A percentile compares a stretch with the other conserved stretches of the same genome.
phyloP scores from a whole-genome alignment of 2,329 filamentous ascomycete species.

The Aspergillus ibericus region DNA sequence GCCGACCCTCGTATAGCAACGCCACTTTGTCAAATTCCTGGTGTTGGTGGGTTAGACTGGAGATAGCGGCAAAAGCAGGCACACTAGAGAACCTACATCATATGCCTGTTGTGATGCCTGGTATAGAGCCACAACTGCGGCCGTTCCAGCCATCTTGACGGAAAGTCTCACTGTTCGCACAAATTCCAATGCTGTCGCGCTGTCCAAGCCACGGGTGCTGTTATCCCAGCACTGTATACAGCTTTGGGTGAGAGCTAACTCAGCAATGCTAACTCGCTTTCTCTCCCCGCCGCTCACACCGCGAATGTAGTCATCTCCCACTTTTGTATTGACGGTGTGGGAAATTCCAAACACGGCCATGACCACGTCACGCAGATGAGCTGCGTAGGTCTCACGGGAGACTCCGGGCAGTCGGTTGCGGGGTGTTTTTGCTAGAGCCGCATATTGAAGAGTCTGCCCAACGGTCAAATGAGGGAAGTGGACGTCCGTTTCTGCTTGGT shows the following conservation, averaged over 20 bases:
- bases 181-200: conserved; percentile 55
- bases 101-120: background rate
- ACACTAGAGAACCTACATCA: background rate
- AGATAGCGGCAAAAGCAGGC: background rate
- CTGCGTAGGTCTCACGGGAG: background rate
- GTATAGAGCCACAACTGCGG: background rate
- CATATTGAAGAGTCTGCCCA: conserved; percentile 62
- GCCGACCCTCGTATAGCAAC: conserved; percentile 63
- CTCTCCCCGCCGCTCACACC: conserved; percentile 12
- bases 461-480: conserved; percentile 74
- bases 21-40: conserved; percentile 25
- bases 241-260: background rate
- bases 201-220: conserved; percentile 40
- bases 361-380: conserved; percentile 3
- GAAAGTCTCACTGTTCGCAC: conserved; percentile 33
- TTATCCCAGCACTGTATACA: conserved; percentile 38
- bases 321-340: conserved; percentile 7
- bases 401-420: background rate
- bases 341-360: conserved; percentile 4
- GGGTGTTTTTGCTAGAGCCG: conserved; percentile 49
- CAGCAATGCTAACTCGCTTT: conserved; percentile 6
- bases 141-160: background rate
- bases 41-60: background rate
- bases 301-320: conserved; percentile 9
- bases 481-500: conserved; percentile 75